phyloP scores from a whole-genome alignment of 495 filamentous ascomycete genomes.

The Penicillium paxilli region DNA sequence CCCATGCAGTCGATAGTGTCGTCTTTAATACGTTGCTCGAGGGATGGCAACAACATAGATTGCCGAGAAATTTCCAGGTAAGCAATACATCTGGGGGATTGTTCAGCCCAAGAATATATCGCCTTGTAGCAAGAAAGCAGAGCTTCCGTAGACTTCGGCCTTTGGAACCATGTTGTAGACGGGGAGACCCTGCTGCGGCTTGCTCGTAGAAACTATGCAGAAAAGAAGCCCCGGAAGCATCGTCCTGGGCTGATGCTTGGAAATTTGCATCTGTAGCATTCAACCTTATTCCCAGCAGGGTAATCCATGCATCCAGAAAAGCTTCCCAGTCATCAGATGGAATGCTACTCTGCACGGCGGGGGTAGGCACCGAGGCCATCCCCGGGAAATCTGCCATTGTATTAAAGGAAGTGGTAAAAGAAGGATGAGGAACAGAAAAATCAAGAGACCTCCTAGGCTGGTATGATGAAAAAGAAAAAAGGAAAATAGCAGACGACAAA shows the following conservation, averaged over 20 bases:
- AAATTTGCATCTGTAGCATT: constrained; percentile 57
- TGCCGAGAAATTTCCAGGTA: constrained; percentile 39
- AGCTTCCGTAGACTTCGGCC: constrained; percentile 56
- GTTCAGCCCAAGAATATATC: constrained; percentile 31
- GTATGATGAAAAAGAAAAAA: neutral
- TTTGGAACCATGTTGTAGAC: constrained; percentile 45
- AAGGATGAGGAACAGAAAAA: neutral
- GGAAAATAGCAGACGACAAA: neutral
- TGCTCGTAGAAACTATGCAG: constrained; percentile 62
- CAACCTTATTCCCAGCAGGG: constrained; percentile 63
- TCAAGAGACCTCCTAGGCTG: no score
- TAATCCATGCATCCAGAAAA: constrained; percentile 76
- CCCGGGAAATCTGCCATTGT: constrained; percentile 60
- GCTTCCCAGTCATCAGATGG: constrained; percentile 71
- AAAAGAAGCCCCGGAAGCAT: constrained; percentile 59
- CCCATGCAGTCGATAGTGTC: constrained; percentile 45
- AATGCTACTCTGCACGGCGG: constrained; percentile 64
- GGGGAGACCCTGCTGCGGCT: constrained; percentile 36
- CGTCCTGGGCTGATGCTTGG: constrained; percentile 42
- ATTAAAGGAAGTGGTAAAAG: neutral
- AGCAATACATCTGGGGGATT: constrained; percentile 29
- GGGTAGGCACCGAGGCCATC: constrained; percentile 73
- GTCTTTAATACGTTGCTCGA: constrained; percentile 37
- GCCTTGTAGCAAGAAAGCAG: constrained; percentile 61
- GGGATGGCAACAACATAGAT: constrained; percentile 42